Percentiles rank a stretch among this genome's conserved stretches.
phyloP scores from a whole-genome alignment of 1,284 basidiomycete species.

The Puccinia polysora region DNA sequence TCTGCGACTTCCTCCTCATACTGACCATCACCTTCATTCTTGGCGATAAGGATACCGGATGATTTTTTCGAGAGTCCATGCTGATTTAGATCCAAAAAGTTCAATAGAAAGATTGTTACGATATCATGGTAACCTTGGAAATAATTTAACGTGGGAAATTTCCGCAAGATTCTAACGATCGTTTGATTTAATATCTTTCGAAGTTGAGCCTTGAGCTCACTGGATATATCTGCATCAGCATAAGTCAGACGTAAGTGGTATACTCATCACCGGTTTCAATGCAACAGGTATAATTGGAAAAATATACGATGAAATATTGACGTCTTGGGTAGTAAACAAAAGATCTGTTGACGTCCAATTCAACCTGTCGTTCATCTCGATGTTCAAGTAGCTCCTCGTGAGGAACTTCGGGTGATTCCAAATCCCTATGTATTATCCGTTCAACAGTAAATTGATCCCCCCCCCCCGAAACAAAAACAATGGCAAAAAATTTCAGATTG shows the following conservation, averaged over 20 bases:
- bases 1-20: neutral
- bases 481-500: no score
- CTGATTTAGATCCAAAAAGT: neutral
- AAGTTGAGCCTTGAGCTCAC: slow-evolving; percentile 45
- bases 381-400: slow-evolving; percentile 22
- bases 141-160: slow-evolving; percentile 49
- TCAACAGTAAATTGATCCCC: no score
- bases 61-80: neutral
- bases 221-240: slow-evolving; percentile 39
- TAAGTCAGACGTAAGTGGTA: neutral
- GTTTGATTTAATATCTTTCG: slow-evolving; percentile 46
- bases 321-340: slow-evolving; percentile 49
- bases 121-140: slow-evolving; percentile 51
- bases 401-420: neutral
- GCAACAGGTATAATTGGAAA: neutral
- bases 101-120: slow-evolving; percentile 49
- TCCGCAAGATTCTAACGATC: slow-evolving; percentile 48
- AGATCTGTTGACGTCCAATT: slow-evolving; percentile 49
- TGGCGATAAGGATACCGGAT: no score
- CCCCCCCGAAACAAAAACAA: no score
- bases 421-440: no score
- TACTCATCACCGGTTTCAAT: neutral
- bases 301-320: neutral
- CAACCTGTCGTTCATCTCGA: slow-evolving; percentile 48
- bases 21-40: neutral